phyloP scores from a whole-genome alignment of 2,329 filamentous ascomycete species.

The Monilinia aucupariae region DNA sequence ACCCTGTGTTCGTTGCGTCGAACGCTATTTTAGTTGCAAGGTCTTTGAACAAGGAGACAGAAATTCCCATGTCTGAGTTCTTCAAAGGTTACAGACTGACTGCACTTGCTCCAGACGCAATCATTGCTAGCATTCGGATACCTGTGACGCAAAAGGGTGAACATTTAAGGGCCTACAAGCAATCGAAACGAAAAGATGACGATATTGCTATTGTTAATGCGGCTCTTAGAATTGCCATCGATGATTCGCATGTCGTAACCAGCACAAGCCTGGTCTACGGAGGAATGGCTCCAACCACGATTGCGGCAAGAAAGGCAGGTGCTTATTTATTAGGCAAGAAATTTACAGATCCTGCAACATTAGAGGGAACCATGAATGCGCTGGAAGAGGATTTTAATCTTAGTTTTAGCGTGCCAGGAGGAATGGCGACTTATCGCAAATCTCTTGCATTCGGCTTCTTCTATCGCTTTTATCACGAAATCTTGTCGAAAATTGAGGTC shows the following conservation, averaged over 20 bases:
- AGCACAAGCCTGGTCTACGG: constrained; percentile 82
- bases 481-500: constrained; percentile 56
- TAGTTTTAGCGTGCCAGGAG: constrained; percentile 84
- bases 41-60: constrained; percentile 63
- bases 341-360: constrained; percentile 72
- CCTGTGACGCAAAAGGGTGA: constrained; percentile 75
- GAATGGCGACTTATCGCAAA: constrained; percentile 95
- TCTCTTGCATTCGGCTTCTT: constrained; percentile 90
- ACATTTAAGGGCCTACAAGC: constrained; percentile 86
- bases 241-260: constrained; percentile 63
- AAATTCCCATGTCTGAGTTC: constrained; percentile 88
- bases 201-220: constrained; percentile 97
- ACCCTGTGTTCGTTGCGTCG: constrained; percentile 86
- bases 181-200: constrained; percentile 94
- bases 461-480: constrained; percentile 93
- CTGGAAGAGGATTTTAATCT: constrained; percentile 88
- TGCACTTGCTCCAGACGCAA: constrained; percentile 70
- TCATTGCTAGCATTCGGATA: constrained; percentile 83
- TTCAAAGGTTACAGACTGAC: constrained; percentile 90
- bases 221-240: constrained; percentile 69
- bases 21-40: constrained; percentile 78
- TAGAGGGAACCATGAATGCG: constrained; percentile 85
- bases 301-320: constrained; percentile 76
- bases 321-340: constrained; percentile 70
- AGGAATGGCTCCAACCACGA: constrained; percentile 88